Evolutionary conservation across 2,329 filamentous ascomycete genomes (phyloP), one percentile per base, ranked within the genome.

Genomic region (Colletotrichum sp.): DNA sequence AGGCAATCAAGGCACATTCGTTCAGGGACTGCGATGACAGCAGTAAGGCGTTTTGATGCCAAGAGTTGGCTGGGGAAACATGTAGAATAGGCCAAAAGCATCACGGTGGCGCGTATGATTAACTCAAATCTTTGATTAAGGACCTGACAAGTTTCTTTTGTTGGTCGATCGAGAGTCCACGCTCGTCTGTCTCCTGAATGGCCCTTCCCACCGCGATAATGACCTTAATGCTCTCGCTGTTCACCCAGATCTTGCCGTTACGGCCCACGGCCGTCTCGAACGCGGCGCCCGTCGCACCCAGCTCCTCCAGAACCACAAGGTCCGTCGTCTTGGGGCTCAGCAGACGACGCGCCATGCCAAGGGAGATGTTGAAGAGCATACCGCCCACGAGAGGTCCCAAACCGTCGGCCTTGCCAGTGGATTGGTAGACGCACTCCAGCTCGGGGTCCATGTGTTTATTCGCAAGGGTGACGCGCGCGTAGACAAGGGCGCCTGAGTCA

Each of bases 241-340:
- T 93, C 16, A 99, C 94, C 96, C 97, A 99, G 26, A 99, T 91
- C 83, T 92, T 93, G 55, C 97, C 97, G 84, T 99, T 99, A 81
- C 95, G 92, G 21, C 97, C 97, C 10, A 98, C 95, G 1, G 96
- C 96, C 75, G 98, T 95, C 88, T 99, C 97, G 83, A 99, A 99
- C 24, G 94, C 93, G 16, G 98, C 85, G 70, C 95, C 96, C 74
- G 93, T 93, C 4, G 82, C 84, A 4, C 93, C 96, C 16, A 99
- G 86, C 81, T 95, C 94, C 78, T 98, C 95, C 72, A 99, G 85
- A 30, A 98, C 90, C 5, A 92, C 90, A 9, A 98, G 84, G 68
- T 91, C 89, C 16, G 87, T 88, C 57, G 90, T 89, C 80, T 90
- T 91, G 66, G 91, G 89, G 86, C 92, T 90, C 85, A 98, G 89